Evolutionary conservation across 2,329 filamentous ascomycete genomes (phyloP).

Genomic region (Fusarium anthophilum): DNA sequence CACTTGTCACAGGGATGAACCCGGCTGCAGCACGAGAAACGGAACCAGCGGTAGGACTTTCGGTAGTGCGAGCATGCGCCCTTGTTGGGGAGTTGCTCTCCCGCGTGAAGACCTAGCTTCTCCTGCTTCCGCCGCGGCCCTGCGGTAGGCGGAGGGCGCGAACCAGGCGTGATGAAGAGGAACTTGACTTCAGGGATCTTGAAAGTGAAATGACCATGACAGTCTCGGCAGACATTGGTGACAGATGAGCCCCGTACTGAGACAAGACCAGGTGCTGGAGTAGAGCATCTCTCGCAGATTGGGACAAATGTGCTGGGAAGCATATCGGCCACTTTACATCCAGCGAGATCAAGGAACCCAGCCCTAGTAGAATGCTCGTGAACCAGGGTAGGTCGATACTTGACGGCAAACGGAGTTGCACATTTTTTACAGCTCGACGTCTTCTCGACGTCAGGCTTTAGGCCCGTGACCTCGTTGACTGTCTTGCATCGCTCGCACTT

Average conservation of each 20-base stretch:
- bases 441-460: conserved; percentile 66
- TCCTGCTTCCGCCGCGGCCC: conserved; percentile 60
- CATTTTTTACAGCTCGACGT: conserved; percentile 68
- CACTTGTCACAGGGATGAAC: conserved; percentile 75
- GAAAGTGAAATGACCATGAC: conserved; percentile 83
- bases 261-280: conserved; percentile 71
- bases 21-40: conserved; percentile 69
- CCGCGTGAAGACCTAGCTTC: conserved; percentile 65
- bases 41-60: conserved; percentile 70
- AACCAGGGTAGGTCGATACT: conserved; percentile 74
- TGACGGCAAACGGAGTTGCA: conserved; percentile 59
- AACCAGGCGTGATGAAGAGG: conserved; percentile 70
- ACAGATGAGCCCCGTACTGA: conserved; percentile 78
- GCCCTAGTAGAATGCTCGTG: conserved; percentile 78
- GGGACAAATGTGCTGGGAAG: conserved; percentile 82
- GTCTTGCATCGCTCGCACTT: conserved; percentile 86
- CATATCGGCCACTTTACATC: conserved; percentile 79
- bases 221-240: conserved; percentile 80
- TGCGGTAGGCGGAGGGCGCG: conserved; percentile 51
- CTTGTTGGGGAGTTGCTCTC: conserved; percentile 62
- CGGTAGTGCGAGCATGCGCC: conserved; percentile 68
- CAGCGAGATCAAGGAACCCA: conserved; percentile 80
- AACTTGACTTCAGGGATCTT: conserved; percentile 83
- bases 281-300: conserved; percentile 81
- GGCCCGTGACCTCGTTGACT: conserved; percentile 71